Evolutionary conservation across 2,329 filamentous ascomycete species (phyloP).

Genomic region (Trichophyton schoenleinii): DNA sequence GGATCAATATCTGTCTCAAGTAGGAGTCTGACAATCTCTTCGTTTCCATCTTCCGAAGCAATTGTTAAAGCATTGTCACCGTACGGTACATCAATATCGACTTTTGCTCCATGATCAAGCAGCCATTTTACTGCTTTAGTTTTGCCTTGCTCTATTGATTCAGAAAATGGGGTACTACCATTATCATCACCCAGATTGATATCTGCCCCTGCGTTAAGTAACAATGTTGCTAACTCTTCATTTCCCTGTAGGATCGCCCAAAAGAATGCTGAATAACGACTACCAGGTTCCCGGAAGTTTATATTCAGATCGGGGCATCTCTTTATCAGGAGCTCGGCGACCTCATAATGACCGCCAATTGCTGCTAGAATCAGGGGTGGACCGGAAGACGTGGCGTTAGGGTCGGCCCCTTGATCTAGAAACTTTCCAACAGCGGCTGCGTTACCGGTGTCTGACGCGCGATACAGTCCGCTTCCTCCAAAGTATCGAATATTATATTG

Average conservation of each 20-base stretch:
- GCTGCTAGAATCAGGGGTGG: not conserved
- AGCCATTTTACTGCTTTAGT: not conserved
- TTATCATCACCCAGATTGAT: not conserved
- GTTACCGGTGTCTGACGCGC: not conserved
- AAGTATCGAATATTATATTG: conserved; percentile 4
- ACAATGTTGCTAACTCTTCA: not conserved
- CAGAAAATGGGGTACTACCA: not conserved
- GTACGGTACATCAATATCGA: not conserved
- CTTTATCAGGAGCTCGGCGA: not conserved
- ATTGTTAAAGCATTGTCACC: not conserved
- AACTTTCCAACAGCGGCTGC: not conserved
- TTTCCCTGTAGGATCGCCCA: not conserved
- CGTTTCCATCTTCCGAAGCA: not conserved
- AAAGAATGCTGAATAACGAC: conserved; percentile 26
- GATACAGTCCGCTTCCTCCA: not conserved
- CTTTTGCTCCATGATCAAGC: not conserved
- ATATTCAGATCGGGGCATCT: not conserved
- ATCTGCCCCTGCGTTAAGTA: not conserved
- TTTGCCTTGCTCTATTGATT: not conserved
- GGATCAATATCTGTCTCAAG: not conserved
- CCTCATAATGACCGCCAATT: not conserved
- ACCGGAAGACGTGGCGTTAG: not conserved
- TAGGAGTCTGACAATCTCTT: not conserved
- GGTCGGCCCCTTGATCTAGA: not conserved
- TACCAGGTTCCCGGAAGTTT: not conserved